These are phyloP conservation scores for Gossypium herbaceum DNA, from an alignment of 345 rosid species.

Conservation along the genomic window DNA sequence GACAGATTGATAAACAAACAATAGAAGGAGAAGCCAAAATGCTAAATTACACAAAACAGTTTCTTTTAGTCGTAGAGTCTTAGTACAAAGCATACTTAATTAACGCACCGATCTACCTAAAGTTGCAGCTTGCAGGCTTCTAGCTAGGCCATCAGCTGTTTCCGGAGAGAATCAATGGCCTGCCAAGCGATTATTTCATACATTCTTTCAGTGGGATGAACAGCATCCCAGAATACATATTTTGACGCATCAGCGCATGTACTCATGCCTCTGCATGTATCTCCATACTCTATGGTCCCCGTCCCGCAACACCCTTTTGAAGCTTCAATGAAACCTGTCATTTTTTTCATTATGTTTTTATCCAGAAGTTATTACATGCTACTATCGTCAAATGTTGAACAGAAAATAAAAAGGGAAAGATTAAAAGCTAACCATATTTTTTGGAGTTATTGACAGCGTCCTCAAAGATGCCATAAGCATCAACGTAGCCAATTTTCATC, in stretches of 20 bases:
- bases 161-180: conserved; percentile 36
- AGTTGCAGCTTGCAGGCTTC: no score
- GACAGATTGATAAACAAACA: neutral
- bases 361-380: no score
- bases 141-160: conserved; percentile 4
- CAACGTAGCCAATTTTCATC: conserved; percentile 49
- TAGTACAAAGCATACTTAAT: neutral
- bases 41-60: neutral
- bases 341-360: neutral
- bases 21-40: neutral
- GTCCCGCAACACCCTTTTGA: conserved; percentile 78
- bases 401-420: neutral
- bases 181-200: conserved; percentile 54
- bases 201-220: conserved; percentile 77
- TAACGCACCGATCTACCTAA: neutral
- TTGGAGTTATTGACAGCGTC: conserved; percentile 48
- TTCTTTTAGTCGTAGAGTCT: neutral
- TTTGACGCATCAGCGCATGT: conserved; percentile 59
- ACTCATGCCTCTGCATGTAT: conserved; percentile 53
- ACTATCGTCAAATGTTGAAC: neutral
- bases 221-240: conserved; percentile 81
- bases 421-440: conserved; percentile 43
- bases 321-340: conserved; percentile 51
- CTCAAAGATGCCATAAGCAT: conserved; percentile 39
- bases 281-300: conserved; percentile 66